Evolutionary conservation across 495 filamentous ascomycete genomes (phyloP).

Genomic region (Penicillium crystallinum): DNA sequence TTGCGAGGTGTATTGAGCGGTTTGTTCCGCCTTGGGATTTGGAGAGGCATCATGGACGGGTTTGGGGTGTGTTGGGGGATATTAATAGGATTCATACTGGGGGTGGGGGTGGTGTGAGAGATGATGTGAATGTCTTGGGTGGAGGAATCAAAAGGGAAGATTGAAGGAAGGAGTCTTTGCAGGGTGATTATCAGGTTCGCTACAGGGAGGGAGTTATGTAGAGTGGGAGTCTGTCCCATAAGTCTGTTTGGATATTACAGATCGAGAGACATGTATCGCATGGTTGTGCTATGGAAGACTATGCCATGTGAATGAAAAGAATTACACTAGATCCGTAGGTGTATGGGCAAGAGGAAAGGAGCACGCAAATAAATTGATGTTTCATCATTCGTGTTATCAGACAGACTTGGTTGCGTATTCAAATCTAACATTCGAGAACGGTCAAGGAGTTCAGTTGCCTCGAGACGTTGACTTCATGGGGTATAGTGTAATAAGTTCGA

Average conservation of each 20-base stretch:
- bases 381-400: too few species aligned
- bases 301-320: too few species aligned
- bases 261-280: too few species aligned
- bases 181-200: neutral
- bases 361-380: too few species aligned
- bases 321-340: too few species aligned
- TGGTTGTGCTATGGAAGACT: too few species aligned
- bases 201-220: neutral
- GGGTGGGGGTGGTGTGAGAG: neutral
- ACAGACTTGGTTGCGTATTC: neutral
- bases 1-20: neutral
- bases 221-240: too few species aligned
- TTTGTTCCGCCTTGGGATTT: conserved; percentile 2
- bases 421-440: neutral
- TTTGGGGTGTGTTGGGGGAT: neutral
- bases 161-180: neutral
- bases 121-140: neutral
- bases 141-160: neutral
- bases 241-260: too few species aligned
- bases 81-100: neutral
- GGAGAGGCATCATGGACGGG: neutral
- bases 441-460: neutral
- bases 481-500: conserved; percentile 4
- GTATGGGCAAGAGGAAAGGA: too few species aligned
- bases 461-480: neutral